Percentiles rank a stretch among this genome's conserved stretches.
Evolutionary conservation across 2,329 filamentous ascomycete species (phyloP).

Genomic region (Aspergillus sp.): DNA sequence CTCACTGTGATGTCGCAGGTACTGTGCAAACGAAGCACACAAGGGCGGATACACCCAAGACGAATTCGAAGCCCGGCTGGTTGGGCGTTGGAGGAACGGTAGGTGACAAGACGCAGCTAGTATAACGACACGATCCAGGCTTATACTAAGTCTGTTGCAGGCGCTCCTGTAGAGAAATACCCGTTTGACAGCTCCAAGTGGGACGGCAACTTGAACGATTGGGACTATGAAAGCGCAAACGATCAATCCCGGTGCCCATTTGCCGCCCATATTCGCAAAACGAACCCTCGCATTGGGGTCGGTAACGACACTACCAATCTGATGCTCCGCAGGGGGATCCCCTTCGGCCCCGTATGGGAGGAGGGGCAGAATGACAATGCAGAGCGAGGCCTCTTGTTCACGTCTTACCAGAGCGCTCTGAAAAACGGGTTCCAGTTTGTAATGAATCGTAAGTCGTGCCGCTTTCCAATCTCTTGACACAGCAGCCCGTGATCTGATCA

Average conservation of each 20-base stretch:
- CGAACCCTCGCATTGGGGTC: constrained; percentile 1
- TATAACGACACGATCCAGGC: background rate
- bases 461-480: too few species aligned
- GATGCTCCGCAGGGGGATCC: constrained; percentile 7
- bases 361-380: background rate
- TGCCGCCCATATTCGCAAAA: constrained; percentile 8
- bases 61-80: constrained; percentile 5
- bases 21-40: background rate
- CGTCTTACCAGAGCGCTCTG: constrained; percentile 1
- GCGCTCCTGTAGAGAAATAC: constrained; percentile 1
- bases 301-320: background rate
- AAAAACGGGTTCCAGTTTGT: background rate
- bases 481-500: too few species aligned
- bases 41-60: background rate
- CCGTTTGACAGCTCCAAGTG: background rate
- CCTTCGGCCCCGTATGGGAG: constrained; percentile 1
- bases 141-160: background rate
- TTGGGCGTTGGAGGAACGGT: constrained; percentile 10
- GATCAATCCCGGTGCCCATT: constrained; percentile 5
- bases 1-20: background rate
- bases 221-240: background rate
- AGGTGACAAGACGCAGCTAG: background rate
- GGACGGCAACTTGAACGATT: constrained; percentile 1
- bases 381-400: constrained; percentile 2
- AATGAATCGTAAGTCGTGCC: background rate